phyloP scores from a whole-genome alignment of 2,329 filamentous ascomycete species.

The Penicillium sp. region DNA sequence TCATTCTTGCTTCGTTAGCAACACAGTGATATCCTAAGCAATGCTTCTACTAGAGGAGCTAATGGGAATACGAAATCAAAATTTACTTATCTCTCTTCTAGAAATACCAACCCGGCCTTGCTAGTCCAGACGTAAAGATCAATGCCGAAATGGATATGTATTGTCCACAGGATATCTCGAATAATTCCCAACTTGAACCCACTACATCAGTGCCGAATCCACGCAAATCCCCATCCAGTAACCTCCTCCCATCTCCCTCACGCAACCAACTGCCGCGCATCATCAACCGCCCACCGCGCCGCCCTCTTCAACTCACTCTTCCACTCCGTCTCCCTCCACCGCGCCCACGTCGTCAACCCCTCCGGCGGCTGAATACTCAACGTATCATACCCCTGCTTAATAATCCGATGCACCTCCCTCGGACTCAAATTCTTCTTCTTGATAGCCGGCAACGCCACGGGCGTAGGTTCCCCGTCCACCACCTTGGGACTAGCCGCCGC shows the following conservation, averaged over 20 bases:
- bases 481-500: conserved; percentile 19
- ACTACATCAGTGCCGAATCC: no score
- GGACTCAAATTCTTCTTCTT: conserved; percentile 73
- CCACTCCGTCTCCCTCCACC: conserved; percentile 84
- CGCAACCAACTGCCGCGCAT: conserved; percentile 57
- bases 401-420: conserved; percentile 81
- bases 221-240: no score
- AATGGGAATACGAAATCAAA: not conserved
- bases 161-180: conserved; percentile 11
- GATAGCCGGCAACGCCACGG: conserved; percentile 33
- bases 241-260: conserved; percentile 8
- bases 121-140: not conserved
- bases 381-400: conserved; percentile 95
- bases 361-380: conserved; percentile 88
- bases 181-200: not conserved
- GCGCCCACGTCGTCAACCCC: conserved; percentile 81
- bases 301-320: conserved; percentile 84
- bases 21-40: not conserved
- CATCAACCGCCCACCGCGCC: conserved; percentile 74
- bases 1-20: not conserved
- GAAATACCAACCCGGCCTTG: not conserved
- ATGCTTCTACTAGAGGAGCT: not conserved
- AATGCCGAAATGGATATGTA: not conserved
- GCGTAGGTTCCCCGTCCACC: conserved; percentile 26
- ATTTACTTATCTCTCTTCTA: not conserved